These are phyloP conservation scores for Calonectria ilicicola DNA, from an alignment of 2,329 filamentous ascomycete genomes.

Conservation along the genomic window DNA sequence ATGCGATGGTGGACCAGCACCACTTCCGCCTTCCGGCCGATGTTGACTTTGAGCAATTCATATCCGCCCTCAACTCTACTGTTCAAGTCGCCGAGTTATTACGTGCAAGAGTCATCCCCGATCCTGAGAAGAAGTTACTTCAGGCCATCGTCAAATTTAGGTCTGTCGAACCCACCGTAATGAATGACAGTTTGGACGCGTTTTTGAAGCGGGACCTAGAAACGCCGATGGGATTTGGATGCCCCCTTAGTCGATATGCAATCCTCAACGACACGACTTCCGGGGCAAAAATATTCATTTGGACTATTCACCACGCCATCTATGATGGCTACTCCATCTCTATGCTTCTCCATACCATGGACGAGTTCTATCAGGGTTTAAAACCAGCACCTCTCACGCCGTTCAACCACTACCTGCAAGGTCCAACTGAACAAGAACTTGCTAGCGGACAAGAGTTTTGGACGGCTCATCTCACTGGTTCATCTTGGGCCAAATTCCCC, in stretches of 20 bases:
- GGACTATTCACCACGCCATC: background rate
- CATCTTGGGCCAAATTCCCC: background rate
- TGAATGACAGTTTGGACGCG: background rate
- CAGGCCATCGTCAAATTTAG: background rate
- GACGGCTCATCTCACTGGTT: background rate
- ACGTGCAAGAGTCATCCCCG: background rate
- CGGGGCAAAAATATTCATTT: background rate
- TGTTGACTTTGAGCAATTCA: background rate
- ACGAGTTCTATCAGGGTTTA: background rate
- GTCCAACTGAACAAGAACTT: background rate
- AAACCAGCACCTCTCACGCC: background rate
- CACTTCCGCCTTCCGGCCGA: background rate
- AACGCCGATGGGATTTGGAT: background rate
- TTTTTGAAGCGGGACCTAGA: background rate
- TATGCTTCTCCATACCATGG: background rate
- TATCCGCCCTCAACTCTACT: background rate
- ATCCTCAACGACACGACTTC: background rate
- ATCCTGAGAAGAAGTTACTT: background rate
- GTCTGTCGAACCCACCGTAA: background rate
- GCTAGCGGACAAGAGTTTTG: background rate
- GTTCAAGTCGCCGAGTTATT: background rate
- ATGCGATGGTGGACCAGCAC: background rate
- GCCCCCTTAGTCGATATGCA: background rate
- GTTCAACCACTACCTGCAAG: background rate
- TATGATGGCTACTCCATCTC: constrained; percentile 4